phyloP scores from a whole-genome alignment of 176 grass and related monocot genomes.

The Cocos nucifera region DNA sequence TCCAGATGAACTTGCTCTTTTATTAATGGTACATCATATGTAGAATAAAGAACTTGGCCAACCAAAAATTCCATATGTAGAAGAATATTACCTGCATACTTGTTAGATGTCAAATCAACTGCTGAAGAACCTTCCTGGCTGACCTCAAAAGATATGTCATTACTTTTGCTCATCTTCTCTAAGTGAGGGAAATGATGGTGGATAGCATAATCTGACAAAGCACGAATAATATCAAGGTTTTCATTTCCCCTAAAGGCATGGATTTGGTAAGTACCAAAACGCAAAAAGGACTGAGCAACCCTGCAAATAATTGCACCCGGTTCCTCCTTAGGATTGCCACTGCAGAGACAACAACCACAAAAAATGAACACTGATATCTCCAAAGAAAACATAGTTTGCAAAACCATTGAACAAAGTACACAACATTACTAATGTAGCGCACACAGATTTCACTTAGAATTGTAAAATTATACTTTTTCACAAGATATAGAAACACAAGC shows the following conservation, averaged over 20 bases:
- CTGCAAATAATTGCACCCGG: slow-evolving; percentile 91
- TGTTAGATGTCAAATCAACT: slow-evolving; percentile 99
- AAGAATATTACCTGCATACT: slow-evolving; percentile 69
- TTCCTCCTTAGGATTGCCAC: slow-evolving; percentile 96
- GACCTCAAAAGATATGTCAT: slow-evolving; percentile 79
- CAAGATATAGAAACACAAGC: no score
- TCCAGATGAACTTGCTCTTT: background rate
- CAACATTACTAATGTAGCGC: no score
- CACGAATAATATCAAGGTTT: slow-evolving; percentile 58
- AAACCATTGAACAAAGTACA: no score
- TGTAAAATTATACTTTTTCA: no score
- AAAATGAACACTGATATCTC: no score
- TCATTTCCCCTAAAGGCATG: slow-evolving; percentile 62
- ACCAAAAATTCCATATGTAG: background rate
- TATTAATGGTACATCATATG: background rate
- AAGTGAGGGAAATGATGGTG: slow-evolving; percentile 73
- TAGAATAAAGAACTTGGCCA: background rate
- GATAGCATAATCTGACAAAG: slow-evolving; percentile 71
- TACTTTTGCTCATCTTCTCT: slow-evolving; percentile 74
- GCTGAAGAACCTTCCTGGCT: slow-evolving; percentile 46
- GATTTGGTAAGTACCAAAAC: slow-evolving; percentile 91
- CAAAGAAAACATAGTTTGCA: no score
- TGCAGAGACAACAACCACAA: slow-evolving; percentile 6
- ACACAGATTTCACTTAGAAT: no score
- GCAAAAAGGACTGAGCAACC: slow-evolving; percentile 74